These are phyloP conservation scores for Gossypium thurberi DNA, from an alignment of 345 rosid genomes.

Conservation along the genomic window DNA sequence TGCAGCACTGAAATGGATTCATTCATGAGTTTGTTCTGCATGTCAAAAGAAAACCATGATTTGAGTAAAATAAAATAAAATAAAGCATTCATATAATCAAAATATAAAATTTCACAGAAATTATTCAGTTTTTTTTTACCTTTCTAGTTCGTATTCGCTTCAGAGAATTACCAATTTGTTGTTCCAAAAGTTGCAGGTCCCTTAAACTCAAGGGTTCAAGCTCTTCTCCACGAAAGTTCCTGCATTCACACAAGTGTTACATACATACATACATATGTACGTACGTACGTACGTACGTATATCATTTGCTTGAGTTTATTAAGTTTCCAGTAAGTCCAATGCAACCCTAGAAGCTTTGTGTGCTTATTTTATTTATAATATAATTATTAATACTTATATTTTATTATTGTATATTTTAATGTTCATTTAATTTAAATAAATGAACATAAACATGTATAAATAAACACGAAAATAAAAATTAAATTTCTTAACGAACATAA, in stretches of 20 bases:
- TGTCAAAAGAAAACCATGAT: background rate
- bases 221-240: constrained; percentile 63
- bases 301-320: background rate
- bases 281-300: too few relatives aligned
- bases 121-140: constrained; percentile 24
- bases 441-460: too few relatives aligned
- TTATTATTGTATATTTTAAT: too few relatives aligned
- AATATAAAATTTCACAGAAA: background rate
- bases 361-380: too few relatives aligned
- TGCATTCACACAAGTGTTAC: constrained; percentile 13
- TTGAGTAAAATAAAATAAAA: background rate
- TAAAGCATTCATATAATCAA: background rate
- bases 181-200: constrained; percentile 75
- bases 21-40: constrained; percentile 64
- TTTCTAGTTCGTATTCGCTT: constrained; percentile 64
- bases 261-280: too few relatives aligned
- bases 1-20: constrained; percentile 59
- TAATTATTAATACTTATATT: too few relatives aligned
- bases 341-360: background rate
- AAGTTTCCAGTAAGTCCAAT: background rate
- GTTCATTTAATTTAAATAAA: too few relatives aligned
- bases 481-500: too few relatives aligned
- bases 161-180: constrained; percentile 74
- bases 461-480: too few relatives aligned
- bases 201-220: constrained; percentile 51